Conservation (phyloP, 1,284 basidiomycete genomes). For the Pascua guehoae region DNA sequence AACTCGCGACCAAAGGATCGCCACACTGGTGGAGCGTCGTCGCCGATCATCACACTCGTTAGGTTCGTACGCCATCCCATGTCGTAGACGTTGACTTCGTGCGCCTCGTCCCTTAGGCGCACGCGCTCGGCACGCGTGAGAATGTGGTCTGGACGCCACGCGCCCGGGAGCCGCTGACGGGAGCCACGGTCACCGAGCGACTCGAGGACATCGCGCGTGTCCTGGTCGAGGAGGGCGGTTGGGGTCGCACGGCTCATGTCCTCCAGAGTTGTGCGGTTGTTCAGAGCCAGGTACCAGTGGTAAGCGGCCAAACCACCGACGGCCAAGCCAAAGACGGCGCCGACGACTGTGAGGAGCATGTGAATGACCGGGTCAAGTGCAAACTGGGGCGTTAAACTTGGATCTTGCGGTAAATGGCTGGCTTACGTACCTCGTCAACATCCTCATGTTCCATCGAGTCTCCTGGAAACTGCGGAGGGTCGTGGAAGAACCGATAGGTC, state of each 20-base stretch:
- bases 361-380: slow-evolving; percentile 61
- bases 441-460: no score
- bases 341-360: slow-evolving; percentile 62
- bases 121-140: slow-evolving; percentile 66
- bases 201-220: slow-evolving; percentile 9
- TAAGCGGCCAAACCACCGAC: slow-evolving; percentile 73
- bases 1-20: slow-evolving; percentile 1
- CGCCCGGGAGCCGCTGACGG: slow-evolving; percentile 11
- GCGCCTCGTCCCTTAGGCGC: slow-evolving; percentile 64
- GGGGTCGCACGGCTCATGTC: slow-evolving; percentile 63
- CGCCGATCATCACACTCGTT: slow-evolving; percentile 24
- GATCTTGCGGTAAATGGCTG: no score
- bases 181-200: slow-evolving; percentile 9
- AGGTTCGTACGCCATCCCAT: slow-evolving; percentile 67
- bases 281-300: slow-evolving; percentile 68
- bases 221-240: slow-evolving; percentile 29
- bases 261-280: slow-evolving; percentile 82
- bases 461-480: slow-evolving; percentile 31
- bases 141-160: slow-evolving; percentile 63
- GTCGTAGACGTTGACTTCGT: slow-evolving; percentile 66
- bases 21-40: slow-evolving; percentile 3
- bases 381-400: slow-evolving; percentile 31
- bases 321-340: slow-evolving; percentile 62
- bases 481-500: slow-evolving; percentile 64
- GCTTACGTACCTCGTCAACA: no score